Evolutionary conservation across 2,329 filamentous ascomycete species (phyloP), one percentile per base, ranked within the genome.

Genomic region (Penicillium griseofulvum): DNA sequence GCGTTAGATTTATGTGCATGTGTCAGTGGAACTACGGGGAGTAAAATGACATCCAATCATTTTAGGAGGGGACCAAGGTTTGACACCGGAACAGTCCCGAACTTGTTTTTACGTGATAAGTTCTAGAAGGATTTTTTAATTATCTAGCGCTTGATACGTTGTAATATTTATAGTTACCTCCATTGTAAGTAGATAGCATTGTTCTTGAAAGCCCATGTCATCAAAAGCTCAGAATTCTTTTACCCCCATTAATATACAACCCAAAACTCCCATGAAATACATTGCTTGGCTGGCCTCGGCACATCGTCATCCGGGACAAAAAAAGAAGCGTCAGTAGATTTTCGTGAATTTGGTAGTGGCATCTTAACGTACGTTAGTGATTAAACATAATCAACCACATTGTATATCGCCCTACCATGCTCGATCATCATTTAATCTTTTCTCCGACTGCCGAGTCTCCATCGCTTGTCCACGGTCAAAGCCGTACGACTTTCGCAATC

Each of bases 401-500:
- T 26, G 4, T 22, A 37, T 9, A 16, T 37, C 6, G 11, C 26
- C 47, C 39, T 48, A 52, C 39, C 31, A 24, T 43, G 39, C 14
- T 19, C n/a, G 19, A 34, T 46, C 28, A 7, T 26, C 6, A 53
- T 43, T 46, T 45, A 54, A 24, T 28, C n/a, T 17, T 44, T 51
- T 36, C 22, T 47, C 38, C 3, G 28, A 26, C 2, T 34, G 39
- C 24, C 10, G 37, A 8, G 37, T 31, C 26, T 56, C 33, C 19
- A 51, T 41, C 22, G 50, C 53, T 11, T 45, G 44, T 43, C 62
- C 50, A 2, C 33, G 16, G 29, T 58, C 54, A 26, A 55, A 8
- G 16, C 28, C 10, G 38, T 47, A 38, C 2, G 58, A 57, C 54
- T 66, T 70, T 4, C 60, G 57, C 1, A 71, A 52, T 4, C 58